phyloP scores from a whole-genome alignment of 169 alveolate species.

The Eimeria maxima region DNA sequence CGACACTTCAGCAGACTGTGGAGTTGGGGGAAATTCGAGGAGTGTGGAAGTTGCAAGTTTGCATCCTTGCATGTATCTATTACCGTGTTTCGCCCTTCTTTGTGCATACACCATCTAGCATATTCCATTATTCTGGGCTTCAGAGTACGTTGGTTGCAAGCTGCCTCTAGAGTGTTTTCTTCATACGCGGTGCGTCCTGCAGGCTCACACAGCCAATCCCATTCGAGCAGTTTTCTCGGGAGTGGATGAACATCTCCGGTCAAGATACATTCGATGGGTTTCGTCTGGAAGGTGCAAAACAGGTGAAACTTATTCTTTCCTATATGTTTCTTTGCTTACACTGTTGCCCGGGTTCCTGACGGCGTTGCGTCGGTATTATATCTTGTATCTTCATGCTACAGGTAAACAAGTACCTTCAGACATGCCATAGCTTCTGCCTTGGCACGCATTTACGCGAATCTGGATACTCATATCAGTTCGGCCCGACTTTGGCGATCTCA shows the following conservation, averaged over 20 bases:
- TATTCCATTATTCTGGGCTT: no score
- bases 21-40: neutral
- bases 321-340: neutral
- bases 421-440: conserved; percentile 92
- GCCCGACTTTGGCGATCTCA: conserved; percentile 92
- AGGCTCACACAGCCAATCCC: conserved; percentile 81
- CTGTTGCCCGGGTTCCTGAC: neutral
- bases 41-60: neutral
- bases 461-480: conserved; percentile 94
- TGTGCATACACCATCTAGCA: neutral
- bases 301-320: conserved; percentile 5
- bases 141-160: neutral
- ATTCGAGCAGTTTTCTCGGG: conserved; percentile 89
- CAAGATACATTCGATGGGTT: conserved; percentile 96
- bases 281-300: conserved; percentile 94
- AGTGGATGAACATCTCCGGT: conserved; percentile 91
- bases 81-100: neutral
- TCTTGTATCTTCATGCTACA: conserved; percentile 7
- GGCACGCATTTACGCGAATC: conserved; percentile 89
- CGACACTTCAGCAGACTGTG: neutral
- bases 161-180: neutral
- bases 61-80: neutral
- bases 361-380: neutral
- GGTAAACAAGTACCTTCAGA: conserved; percentile 91
- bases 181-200: neutral